Percentiles rank a stretch among this genome's conserved stretches.
Evolutionary conservation across 2,329 filamentous ascomycete genomes (phyloP).

Genomic region (Dothideomycetidae sp.): DNA sequence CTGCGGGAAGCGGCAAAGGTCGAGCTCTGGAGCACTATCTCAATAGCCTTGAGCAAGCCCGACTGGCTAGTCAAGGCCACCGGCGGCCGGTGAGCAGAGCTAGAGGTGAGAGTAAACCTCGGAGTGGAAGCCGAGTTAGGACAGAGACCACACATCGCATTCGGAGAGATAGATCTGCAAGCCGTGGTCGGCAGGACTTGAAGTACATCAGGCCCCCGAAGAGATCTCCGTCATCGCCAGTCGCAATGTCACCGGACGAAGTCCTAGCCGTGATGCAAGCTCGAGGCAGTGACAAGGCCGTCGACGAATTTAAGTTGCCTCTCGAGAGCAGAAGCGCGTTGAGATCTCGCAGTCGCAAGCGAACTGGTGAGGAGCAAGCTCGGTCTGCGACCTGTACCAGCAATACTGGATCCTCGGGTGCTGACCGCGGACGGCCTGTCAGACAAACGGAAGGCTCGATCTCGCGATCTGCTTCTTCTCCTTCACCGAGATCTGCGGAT

Average conservation of each 20-base stretch:
- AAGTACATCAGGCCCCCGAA: constrained; percentile 64
- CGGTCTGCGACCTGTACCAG: constrained; percentile 30
- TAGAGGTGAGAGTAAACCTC: constrained; percentile 33
- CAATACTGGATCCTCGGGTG: background rate
- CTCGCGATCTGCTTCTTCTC: constrained; percentile 63
- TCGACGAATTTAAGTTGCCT: background rate
- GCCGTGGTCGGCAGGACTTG: constrained; percentile 51
- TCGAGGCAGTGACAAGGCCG: background rate
- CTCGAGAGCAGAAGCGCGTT: constrained; percentile 30
- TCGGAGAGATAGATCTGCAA: constrained; percentile 45
- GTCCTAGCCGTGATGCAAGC: constrained; percentile 17
- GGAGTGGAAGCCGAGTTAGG: constrained; percentile 24
- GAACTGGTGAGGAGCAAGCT: background rate
- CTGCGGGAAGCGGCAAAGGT: constrained; percentile 41
- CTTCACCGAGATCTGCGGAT: constrained; percentile 54
- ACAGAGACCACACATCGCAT: constrained; percentile 32
- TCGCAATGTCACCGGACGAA: constrained; percentile 90
- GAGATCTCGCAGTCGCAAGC: constrained; percentile 14
- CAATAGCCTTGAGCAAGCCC: constrained; percentile 67
- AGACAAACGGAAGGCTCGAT: constrained; percentile 45
- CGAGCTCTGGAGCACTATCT: constrained; percentile 72
- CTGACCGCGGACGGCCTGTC: constrained; percentile 46
- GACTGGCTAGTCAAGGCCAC: constrained; percentile 41
- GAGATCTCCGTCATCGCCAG: constrained; percentile 76
- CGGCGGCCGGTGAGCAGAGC: constrained; percentile 18